Evolutionary conservation across 352 stramenopile genomes (phyloP).

Genomic region (Phytopythium cucurbitacearum): DNA sequence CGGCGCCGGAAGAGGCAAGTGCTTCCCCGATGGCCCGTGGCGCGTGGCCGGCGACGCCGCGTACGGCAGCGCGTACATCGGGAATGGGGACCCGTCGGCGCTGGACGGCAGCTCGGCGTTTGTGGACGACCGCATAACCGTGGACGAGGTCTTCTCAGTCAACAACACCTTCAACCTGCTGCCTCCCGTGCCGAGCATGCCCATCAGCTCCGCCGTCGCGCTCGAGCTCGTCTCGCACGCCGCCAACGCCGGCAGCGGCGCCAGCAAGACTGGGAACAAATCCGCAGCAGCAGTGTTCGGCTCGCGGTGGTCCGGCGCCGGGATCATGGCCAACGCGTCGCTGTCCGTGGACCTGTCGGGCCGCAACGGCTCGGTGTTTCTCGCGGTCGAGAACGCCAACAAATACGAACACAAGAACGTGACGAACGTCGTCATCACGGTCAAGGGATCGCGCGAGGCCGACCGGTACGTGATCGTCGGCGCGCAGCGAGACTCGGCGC

Average conservation of each 20-base stretch:
- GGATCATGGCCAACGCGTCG: conserved; percentile 19
- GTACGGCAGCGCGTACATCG: conserved; percentile 82
- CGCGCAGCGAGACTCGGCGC: conserved; percentile 60
- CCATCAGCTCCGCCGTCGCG: conserved; percentile 60
- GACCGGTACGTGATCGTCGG: conserved; percentile 80
- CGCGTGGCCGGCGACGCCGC: conserved; percentile 41
- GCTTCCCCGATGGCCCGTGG: conserved; percentile 68
- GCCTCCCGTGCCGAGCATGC: conserved; percentile 66
- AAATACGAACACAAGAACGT: conserved; percentile 72
- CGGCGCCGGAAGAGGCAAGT: conserved; percentile 38
- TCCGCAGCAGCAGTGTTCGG: conserved; percentile 43
- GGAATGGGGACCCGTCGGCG: conserved; percentile 76
- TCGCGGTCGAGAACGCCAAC: conserved; percentile 57
- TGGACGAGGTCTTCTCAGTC: conserved; percentile 71
- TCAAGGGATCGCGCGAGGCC: conserved; percentile 61
- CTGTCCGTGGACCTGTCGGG: conserved; percentile 11
- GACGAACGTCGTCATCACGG: conserved; percentile 75
- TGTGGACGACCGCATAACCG: conserved; percentile 56
- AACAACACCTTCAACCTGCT: conserved; percentile 85
- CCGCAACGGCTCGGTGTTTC: conserved; percentile 9
- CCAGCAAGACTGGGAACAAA: conserved; percentile 13
- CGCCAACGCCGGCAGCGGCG: conserved; percentile 9
- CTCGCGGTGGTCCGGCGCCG: conserved; percentile 22
- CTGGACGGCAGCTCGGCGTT: conserved; percentile 58
- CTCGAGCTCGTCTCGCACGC: conserved; percentile 32